Conservation (phyloP, 2,329 filamentous ascomycete species). For the Rhynchosporium graminicola region DNA sequence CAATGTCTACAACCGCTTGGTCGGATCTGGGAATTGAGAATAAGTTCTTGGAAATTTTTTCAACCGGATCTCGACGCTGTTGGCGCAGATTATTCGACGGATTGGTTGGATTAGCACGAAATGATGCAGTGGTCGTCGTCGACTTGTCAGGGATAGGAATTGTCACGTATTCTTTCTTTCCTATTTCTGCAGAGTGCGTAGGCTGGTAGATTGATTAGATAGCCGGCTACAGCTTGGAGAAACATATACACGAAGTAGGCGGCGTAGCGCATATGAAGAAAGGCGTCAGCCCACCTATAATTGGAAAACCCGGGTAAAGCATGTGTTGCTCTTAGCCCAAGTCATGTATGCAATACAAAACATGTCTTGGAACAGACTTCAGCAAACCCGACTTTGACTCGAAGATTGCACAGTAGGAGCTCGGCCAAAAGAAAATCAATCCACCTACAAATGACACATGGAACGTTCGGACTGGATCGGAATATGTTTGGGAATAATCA, state of each 20-base stretch:
- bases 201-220: background rate
- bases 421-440: too few species aligned
- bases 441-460: too few species aligned
- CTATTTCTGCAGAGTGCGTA: background rate
- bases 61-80: conserved; percentile 14
- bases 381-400: too few species aligned
- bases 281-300: background rate
- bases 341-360: too few species aligned
- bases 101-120: conserved; percentile 21
- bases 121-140: background rate
- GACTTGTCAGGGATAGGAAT: background rate
- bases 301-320: conserved; percentile 19
- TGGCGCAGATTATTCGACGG: conserved; percentile 16
- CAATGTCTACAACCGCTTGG: background rate
- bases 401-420: too few species aligned
- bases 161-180: background rate
- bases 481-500: background rate
- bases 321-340: background rate
- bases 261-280: background rate
- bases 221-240: conserved; percentile 4
- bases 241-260: conserved; percentile 17
- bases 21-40: conserved; percentile 3
- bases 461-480: too few species aligned
- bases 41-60: conserved; percentile 22
- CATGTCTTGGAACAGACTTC: too few species aligned